These are phyloP conservation scores for Bromus sterilis DNA, from an alignment of 176 grass and related monocot genomes.

Conservation along the genomic window DNA sequence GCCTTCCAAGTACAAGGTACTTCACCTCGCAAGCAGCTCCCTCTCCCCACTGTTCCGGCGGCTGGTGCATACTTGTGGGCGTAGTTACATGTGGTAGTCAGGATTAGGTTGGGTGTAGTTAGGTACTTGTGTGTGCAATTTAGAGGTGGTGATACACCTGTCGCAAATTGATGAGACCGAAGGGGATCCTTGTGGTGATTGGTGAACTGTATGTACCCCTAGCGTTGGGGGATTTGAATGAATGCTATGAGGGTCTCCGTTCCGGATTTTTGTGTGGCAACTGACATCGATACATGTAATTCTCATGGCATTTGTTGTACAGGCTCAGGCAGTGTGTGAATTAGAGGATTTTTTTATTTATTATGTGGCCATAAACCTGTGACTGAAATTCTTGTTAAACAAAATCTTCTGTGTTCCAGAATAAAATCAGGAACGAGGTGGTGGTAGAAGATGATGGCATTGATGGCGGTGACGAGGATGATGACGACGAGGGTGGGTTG, in stretches of 20 bases:
- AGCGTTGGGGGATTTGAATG: background rate
- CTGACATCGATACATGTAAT: background rate
- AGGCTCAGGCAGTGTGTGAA: background rate
- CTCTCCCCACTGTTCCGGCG: background rate
- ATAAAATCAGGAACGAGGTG: constrained; percentile 35
- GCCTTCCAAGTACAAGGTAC: constrained; percentile 49
- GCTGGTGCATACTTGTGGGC: background rate
- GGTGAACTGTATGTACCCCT: background rate
- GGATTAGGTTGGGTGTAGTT: background rate
- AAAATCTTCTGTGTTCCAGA: constrained; percentile 9
- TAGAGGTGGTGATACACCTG: background rate
- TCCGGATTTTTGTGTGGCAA: no score
- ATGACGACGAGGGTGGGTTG: constrained; percentile 45
- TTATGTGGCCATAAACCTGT: background rate
- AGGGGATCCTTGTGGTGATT: background rate
- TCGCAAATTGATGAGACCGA: background rate
- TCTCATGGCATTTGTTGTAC: background rate
- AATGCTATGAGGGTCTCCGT: background rate
- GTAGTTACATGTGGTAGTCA: background rate
- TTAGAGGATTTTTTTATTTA: no score
- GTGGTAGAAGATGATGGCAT: constrained; percentile 2
- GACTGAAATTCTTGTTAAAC: background rate
- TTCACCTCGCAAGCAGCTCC: background rate
- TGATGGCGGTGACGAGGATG: background rate
- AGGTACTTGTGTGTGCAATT: background rate